Evolutionary conservation across 176 grass and related monocot species (phyloP).

Genomic region (Pharus latifolius): DNA sequence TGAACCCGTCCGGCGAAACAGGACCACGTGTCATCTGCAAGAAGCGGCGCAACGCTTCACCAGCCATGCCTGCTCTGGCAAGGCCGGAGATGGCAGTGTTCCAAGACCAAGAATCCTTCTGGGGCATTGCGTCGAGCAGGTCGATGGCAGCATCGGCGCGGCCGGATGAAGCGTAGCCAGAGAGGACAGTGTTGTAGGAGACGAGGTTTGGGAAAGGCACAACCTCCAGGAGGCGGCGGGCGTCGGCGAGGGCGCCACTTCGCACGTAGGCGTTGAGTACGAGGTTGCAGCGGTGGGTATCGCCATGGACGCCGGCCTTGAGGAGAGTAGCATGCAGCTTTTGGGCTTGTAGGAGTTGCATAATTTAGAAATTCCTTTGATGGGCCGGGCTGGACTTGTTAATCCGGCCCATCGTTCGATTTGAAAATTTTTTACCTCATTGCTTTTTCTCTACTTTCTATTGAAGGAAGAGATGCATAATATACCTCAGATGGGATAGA

Average conservation of each 20-base stretch:
- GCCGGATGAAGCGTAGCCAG: conserved; percentile 17
- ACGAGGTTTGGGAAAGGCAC: conserved; percentile 25
- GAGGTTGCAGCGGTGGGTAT: conserved; percentile 20
- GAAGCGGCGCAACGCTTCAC: neutral
- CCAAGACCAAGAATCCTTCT: conserved; percentile 35
- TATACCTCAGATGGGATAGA: too few species aligned
- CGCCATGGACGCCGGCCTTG: neutral
- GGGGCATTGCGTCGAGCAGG: conserved; percentile 23
- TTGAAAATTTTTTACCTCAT: too few species aligned
- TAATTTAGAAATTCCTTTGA: too few species aligned
- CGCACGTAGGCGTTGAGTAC: too few species aligned
- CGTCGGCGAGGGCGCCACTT: conserved; percentile 11
- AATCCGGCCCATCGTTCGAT: too few species aligned
- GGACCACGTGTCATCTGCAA: conserved; percentile 17
- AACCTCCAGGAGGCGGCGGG: conserved; percentile 30
- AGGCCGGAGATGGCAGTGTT: conserved; percentile 25
- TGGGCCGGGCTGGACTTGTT: too few species aligned
- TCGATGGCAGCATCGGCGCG: neutral
- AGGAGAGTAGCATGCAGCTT: too few species aligned
- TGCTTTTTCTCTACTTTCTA: too few species aligned
- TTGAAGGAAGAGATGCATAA: too few species aligned
- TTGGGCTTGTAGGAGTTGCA: too few species aligned
- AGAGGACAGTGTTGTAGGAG: conserved; percentile 34
- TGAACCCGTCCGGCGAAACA: too few species aligned
- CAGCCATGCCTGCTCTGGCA: conserved; percentile 28